Evolutionary conservation across 2,329 filamentous ascomycete genomes (phyloP).

Genomic region (Alternaria triticimaculans): DNA sequence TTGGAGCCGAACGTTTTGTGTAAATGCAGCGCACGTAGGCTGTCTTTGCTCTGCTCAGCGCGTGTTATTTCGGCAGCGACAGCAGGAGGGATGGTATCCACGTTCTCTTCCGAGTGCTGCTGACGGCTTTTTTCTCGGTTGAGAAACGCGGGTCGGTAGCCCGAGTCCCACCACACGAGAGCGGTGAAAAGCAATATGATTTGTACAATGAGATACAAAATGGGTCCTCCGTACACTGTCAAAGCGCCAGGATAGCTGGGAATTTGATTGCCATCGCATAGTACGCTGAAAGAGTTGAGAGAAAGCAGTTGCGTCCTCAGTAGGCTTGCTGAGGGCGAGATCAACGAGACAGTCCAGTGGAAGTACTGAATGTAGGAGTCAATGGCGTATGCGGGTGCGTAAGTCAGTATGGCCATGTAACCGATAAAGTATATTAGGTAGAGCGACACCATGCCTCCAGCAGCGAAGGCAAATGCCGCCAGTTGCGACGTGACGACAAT

Average conservation of each 20-base stretch:
- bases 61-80: constrained; percentile 69
- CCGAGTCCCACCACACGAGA: constrained; percentile 82
- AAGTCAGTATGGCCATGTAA: constrained; percentile 70
- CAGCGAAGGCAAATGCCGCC: constrained; percentile 82
- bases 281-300: constrained; percentile 82
- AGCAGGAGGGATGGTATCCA: constrained; percentile 59
- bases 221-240: constrained; percentile 79
- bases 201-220: constrained; percentile 81
- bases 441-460: constrained; percentile 71
- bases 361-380: constrained; percentile 71
- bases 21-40: constrained; percentile 78
- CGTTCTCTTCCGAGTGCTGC: constrained; percentile 52
- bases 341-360: constrained; percentile 75
- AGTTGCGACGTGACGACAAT: constrained; percentile 80
- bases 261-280: constrained; percentile 69
- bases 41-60: constrained; percentile 67
- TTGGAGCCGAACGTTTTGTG: constrained; percentile 80
- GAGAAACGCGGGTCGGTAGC: constrained; percentile 64
- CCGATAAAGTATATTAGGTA: constrained; percentile 58
- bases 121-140: constrained; percentile 43
- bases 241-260: constrained; percentile 74
- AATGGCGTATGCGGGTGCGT: constrained; percentile 71
- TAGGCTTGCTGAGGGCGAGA: constrained; percentile 80
- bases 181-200: constrained; percentile 72
- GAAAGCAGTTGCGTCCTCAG: constrained; percentile 76